Evolutionary conservation across 768 basidiomycete genomes (phyloP).

Genomic region (Boletales sp.): DNA sequence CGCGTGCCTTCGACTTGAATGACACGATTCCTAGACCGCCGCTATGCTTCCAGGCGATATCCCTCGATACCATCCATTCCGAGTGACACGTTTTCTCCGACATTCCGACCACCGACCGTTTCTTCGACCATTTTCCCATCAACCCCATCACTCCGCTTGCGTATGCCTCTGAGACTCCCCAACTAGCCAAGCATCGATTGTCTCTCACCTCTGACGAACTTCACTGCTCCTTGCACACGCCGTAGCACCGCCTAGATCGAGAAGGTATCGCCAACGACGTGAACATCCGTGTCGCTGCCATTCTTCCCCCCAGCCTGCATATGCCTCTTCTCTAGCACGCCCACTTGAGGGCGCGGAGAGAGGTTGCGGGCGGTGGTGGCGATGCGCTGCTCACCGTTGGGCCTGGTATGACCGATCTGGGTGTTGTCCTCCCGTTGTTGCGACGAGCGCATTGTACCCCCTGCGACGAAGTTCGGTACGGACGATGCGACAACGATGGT

Average conservation of each 20-base stretch:
- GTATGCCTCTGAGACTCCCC: neutral
- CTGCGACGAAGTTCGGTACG: neutral
- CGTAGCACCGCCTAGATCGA: neutral
- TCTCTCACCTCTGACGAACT: neutral
- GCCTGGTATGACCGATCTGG: neutral
- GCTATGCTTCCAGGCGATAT: neutral
- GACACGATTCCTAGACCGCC: neutral
- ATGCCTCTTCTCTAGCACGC: neutral
- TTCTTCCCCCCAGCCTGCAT: neutral
- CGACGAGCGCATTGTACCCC: too few species aligned
- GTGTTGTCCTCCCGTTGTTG: too few species aligned
- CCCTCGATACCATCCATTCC: constrained; percentile 2
- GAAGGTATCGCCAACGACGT: neutral
- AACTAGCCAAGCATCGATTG: neutral
- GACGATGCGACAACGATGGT: neutral
- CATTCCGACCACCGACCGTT: neutral
- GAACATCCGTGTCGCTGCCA: neutral
- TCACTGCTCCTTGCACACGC: neutral
- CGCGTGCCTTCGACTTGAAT: too few species aligned
- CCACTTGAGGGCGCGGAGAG: neutral
- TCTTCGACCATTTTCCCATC: neutral
- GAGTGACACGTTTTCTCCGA: neutral
- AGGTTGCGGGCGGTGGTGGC: neutral
- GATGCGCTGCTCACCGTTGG: too few species aligned
- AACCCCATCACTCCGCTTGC: neutral